Base-by-base conservation (phyloP, 495 filamentous ascomycete genomes). In the Halenospora varia region DNA sequence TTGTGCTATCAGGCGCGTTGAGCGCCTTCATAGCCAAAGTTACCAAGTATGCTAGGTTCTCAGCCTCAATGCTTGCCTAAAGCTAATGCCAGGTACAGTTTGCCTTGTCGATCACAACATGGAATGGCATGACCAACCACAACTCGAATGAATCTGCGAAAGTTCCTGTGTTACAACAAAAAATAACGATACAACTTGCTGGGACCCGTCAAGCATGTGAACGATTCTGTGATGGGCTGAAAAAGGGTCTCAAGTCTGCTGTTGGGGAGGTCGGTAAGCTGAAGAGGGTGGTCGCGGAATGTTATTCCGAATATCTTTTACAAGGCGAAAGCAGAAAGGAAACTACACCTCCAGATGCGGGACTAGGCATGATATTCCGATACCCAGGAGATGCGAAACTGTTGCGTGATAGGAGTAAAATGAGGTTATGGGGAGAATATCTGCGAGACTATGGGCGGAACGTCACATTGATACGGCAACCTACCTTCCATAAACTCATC, bases 321-420 rank as follows among this genome's bases (percentile, higher is more conserved):
- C 86, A 71, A 22, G 71, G 78, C 19, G 73, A 80, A 51, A 77
- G 77, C 2, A 69, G 72, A 1, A 77, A 79, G 40, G 84, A 84
- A 65, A 84, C 84, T 26, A 75, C 69, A 29, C 74, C 70, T 47
- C 95, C 95, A 13, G 93, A 97, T 74, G 91, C 92, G 17, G 94
- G 94, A 6, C 75, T 98, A 53, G 94, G 94, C 25, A 88, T 93
- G 83, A 23, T 60, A 8, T 98, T 97, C 73, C 86, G 87, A 65
- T 98, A 97, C 70, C 94, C 94, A 3, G 94, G 94, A 29, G 93
- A 98, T 78, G 85, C 90, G n/a, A 88, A 88, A 60, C 97, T 97
- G 71, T 80, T 97, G 40, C 80, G 94, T 62, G 95, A 98, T 73
- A 79, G 90, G 41, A 96, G 92, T 64, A 98, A 98, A 78, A 97